Evolutionary conservation across 495 filamentous ascomycete species (phyloP).

Genomic region (Tuber umbilicatum): DNA sequence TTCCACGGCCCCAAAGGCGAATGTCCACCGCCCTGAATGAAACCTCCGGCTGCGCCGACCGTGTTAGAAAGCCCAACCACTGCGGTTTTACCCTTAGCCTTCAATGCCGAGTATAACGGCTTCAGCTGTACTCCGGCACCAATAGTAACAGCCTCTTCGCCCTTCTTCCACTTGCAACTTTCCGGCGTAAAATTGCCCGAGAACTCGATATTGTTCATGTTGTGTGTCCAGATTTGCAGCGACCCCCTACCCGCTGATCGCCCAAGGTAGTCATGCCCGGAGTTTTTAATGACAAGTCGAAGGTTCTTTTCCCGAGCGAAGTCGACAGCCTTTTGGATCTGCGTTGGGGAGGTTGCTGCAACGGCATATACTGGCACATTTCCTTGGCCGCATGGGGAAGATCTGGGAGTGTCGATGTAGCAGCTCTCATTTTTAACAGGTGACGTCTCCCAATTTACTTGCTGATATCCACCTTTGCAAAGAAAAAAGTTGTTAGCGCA

Average conservation of each 20-base stretch:
- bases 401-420: conserved; percentile 29
- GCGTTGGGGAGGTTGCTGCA: conserved; percentile 24
- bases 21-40: conserved; percentile 43
- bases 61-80: conserved; percentile 39
- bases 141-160: conserved; percentile 35
- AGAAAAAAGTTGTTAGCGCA: conserved; percentile 12
- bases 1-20: conserved; percentile 38
- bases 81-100: conserved; percentile 28
- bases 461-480: conserved; percentile 24
- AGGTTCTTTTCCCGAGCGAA: conserved; percentile 40
- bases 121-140: conserved; percentile 34
- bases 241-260: conserved; percentile 43
- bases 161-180: conserved; percentile 14
- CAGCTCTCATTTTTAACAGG: conserved; percentile 33
- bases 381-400: conserved; percentile 37
- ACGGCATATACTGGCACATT: conserved; percentile 39
- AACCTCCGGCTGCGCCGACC: conserved; percentile 43
- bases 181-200: conserved; percentile 36
- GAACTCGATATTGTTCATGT: conserved; percentile 45
- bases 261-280: conserved; percentile 40
- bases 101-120: conserved; percentile 36
- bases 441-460: conserved; percentile 31
- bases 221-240: conserved; percentile 50
- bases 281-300: conserved; percentile 43
- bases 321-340: conserved; percentile 41